These are phyloP conservation scores for Chrysoporthe deuterocubensis DNA, from an alignment of 2,329 filamentous ascomycete genomes.

Conservation along the genomic window DNA sequence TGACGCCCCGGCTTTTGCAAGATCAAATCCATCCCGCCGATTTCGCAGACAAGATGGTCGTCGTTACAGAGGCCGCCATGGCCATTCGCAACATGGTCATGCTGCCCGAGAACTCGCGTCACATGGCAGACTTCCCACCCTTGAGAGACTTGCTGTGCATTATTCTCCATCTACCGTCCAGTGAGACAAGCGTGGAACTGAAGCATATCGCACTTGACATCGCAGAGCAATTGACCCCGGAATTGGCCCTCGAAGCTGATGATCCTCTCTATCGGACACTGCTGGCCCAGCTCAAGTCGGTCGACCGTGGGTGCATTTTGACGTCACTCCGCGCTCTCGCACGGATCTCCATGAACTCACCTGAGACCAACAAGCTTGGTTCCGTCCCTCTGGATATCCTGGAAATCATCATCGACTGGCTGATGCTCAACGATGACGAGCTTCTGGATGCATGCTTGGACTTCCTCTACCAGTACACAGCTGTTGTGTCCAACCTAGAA, in stretches of 20 bases:
- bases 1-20: slow-evolving; percentile 62
- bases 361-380: slow-evolving; percentile 76
- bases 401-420: slow-evolving; percentile 71
- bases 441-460: slow-evolving; percentile 86
- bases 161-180: slow-evolving; percentile 74
- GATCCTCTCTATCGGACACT: slow-evolving; percentile 82
- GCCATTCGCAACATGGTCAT: slow-evolving; percentile 97
- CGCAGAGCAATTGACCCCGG: slow-evolving; percentile 86
- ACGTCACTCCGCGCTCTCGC: slow-evolving; percentile 80
- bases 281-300: slow-evolving; percentile 64
- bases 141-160: slow-evolving; percentile 85
- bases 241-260: slow-evolving; percentile 69
- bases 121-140: slow-evolving; percentile 74
- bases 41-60: slow-evolving; percentile 71
- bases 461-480: slow-evolving; percentile 95
- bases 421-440: slow-evolving; percentile 87
- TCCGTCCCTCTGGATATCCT: slow-evolving; percentile 70
- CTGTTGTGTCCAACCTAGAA: slow-evolving; percentile 82
- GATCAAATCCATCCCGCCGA: slow-evolving; percentile 74
- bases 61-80: slow-evolving; percentile 83
- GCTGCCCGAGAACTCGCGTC: slow-evolving; percentile 83
- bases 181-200: slow-evolving; percentile 76
- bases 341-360: slow-evolving; percentile 85
- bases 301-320: slow-evolving; percentile 82
- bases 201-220: slow-evolving; percentile 93